Evolutionary conservation across 179 eudicot genomes (phyloP).

Genomic region (Pouteria campechiana): DNA sequence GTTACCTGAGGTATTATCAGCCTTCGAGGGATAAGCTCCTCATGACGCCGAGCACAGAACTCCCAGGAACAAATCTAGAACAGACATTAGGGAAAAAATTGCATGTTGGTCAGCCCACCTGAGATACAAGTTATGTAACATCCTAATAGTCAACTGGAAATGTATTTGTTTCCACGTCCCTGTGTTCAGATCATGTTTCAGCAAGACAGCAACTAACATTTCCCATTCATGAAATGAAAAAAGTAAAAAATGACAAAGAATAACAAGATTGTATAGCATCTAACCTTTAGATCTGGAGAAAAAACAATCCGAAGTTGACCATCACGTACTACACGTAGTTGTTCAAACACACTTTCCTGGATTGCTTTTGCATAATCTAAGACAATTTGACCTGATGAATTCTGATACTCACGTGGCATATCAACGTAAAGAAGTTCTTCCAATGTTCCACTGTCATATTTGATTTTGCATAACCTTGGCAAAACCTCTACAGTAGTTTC

Average conservation of each 20-base stretch:
- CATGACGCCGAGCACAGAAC: constrained; percentile 91
- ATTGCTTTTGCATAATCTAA: constrained; percentile 97
- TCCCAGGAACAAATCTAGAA: constrained; percentile 98
- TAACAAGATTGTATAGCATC: background rate
- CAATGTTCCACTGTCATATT: constrained; percentile 94
- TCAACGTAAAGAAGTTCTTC: constrained; percentile 96
- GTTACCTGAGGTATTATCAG: constrained; percentile 75
- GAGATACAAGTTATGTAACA: too few species aligned
- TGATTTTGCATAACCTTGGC: constrained; percentile 94
- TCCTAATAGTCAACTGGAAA: too few species aligned
- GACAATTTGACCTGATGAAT: constrained; percentile 87
- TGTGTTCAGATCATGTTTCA: too few species aligned
- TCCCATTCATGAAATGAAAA: too few species aligned
- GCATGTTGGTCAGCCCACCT: too few species aligned
- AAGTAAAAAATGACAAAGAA: constrained; percentile 1
- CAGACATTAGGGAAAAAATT: too few species aligned
- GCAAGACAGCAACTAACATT: too few species aligned
- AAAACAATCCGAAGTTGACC: constrained; percentile 94
- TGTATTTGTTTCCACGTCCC: too few species aligned
- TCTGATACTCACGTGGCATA: constrained; percentile 94
- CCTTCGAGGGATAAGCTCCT: constrained; percentile 88
- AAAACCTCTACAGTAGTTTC: constrained; percentile 98
- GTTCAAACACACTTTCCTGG: constrained; percentile 95
- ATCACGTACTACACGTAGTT: constrained; percentile 96
- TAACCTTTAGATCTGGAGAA: constrained; percentile 81